Conservation (phyloP, 2,329 filamentous ascomycete genomes). For the Chrysoporthe austroafricana region DNA sequence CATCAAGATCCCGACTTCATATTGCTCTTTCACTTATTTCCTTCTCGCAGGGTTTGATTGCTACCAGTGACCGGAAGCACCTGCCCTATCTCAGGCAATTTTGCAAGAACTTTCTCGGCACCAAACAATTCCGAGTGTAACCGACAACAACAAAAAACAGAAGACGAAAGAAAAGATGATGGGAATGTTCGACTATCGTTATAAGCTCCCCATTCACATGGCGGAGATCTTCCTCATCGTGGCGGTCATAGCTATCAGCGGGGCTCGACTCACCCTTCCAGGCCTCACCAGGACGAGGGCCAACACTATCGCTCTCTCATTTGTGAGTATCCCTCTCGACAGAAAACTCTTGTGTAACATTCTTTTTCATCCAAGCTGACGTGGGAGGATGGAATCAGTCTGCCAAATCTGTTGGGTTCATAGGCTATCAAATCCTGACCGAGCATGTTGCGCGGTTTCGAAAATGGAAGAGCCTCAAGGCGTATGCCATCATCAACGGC, state of each 20-base stretch:
- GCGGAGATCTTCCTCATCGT: constrained; percentile 21
- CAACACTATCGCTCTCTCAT: constrained; percentile 31
- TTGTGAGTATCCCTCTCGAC: constrained; percentile 24
- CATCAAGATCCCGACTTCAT: not conserved
- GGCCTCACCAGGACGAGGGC: constrained; percentile 21
- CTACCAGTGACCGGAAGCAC: not conserved
- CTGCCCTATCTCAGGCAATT: not conserved
- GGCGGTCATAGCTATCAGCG: constrained; percentile 21
- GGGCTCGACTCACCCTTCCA: constrained; percentile 19
- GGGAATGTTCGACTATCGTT: constrained; percentile 18
- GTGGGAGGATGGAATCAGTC: constrained; percentile 30
- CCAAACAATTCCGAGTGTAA: not conserved
- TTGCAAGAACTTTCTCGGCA: not conserved
- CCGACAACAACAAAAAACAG: not conserved
- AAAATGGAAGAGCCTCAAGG: constrained; percentile 11
- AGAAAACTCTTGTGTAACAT: not conserved
- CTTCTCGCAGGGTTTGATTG: not conserved
- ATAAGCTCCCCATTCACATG: constrained; percentile 25
- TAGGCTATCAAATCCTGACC: constrained; percentile 14
- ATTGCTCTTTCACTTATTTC: not conserved
- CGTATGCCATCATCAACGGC: constrained; percentile 15
- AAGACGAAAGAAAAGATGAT: not conserved
- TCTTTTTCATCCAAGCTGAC: not conserved
- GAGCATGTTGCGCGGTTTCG: constrained; percentile 4
- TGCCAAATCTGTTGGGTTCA: constrained; percentile 23